Evolutionary conservation across 257 asterid genomes (phyloP).

Genomic region (Rauvolfia tetraphylla): DNA sequence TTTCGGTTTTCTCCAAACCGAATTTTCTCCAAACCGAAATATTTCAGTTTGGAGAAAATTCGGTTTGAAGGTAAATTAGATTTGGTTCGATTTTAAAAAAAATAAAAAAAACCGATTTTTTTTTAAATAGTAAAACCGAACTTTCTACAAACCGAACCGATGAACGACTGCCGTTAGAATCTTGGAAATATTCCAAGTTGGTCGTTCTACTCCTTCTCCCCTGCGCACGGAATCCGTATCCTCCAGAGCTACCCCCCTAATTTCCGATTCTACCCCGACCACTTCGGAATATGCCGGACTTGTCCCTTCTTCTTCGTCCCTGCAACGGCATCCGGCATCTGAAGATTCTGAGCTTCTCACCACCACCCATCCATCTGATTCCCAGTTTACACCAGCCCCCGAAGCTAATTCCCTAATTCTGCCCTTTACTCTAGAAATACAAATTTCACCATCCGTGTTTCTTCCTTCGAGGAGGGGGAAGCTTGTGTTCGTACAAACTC

Average conservation of each 20-base stretch:
- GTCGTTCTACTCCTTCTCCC: slow-evolving; percentile 13
- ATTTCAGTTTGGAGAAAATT: no score
- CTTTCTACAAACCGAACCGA: no score
- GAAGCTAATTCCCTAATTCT: slow-evolving; percentile 39
- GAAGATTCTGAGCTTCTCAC: slow-evolving; percentile 29
- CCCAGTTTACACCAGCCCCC: slow-evolving; percentile 42
- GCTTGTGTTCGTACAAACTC: not conserved
- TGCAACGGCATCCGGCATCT: not conserved
- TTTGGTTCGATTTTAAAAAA: no score
- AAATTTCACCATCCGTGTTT: not conserved
- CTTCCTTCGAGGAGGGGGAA: not conserved
- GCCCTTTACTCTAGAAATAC: slow-evolving; percentile 15
- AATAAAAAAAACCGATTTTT: no score
- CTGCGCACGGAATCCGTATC: slow-evolving; percentile 18
- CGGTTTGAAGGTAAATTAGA: no score
- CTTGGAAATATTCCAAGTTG: slow-evolving; percentile 15
- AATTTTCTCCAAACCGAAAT: no score
- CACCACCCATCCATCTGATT: slow-evolving; percentile 44
- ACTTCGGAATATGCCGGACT: slow-evolving; percentile 15
- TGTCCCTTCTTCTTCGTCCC: slow-evolving; percentile 26
- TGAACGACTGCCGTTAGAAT: slow-evolving; percentile 8
- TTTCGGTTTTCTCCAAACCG: no score
- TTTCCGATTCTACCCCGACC: slow-evolving; percentile 15
- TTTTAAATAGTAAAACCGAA: no score
- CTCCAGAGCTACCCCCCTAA: slow-evolving; percentile 5